These are phyloP conservation scores for Suillus luteus DNA, from an alignment of 768 basidiomycete species.

Conservation along the genomic window DNA sequence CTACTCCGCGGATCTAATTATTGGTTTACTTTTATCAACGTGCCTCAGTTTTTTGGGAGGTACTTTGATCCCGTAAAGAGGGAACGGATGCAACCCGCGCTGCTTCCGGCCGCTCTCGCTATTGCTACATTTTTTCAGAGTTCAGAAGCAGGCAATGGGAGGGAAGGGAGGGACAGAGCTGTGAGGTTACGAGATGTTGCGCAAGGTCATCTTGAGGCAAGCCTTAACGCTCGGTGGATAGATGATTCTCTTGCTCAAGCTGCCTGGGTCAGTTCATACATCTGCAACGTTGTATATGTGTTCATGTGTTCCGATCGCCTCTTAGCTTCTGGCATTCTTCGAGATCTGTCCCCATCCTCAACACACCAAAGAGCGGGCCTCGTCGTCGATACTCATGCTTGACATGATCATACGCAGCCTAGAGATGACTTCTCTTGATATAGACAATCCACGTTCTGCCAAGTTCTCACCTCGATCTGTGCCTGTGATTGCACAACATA, in stretches of 20 bases:
- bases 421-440: constrained; percentile 60
- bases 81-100: constrained; percentile 63
- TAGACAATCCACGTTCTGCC: constrained; percentile 51
- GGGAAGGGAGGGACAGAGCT: constrained; percentile 54
- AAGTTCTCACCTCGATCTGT: constrained; percentile 53
- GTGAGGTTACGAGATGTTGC: constrained; percentile 66
- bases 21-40: constrained; percentile 75
- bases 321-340: constrained; percentile 68
- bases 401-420: constrained; percentile 69
- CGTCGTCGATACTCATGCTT: constrained; percentile 59
- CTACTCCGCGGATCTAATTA: constrained; percentile 65
- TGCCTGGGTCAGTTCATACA: constrained; percentile 59
- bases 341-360: constrained; percentile 70
- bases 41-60: constrained; percentile 64
- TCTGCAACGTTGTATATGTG: constrained; percentile 6
- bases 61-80: constrained; percentile 58
- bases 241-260: constrained; percentile 76
- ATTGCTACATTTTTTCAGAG: constrained; percentile 72
- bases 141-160: constrained; percentile 57
- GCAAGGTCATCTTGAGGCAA: constrained; percentile 69
- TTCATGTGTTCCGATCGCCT: constrained; percentile 14
- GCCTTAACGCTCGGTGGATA: constrained; percentile 69
- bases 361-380: constrained; percentile 53
- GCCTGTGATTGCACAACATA: constrained; percentile 39
- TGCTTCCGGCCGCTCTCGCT: constrained; percentile 63